Base-by-base conservation (phyloP, 2,329 filamentous ascomycete genomes). In the Pestalotiopsis sp. region DNA sequence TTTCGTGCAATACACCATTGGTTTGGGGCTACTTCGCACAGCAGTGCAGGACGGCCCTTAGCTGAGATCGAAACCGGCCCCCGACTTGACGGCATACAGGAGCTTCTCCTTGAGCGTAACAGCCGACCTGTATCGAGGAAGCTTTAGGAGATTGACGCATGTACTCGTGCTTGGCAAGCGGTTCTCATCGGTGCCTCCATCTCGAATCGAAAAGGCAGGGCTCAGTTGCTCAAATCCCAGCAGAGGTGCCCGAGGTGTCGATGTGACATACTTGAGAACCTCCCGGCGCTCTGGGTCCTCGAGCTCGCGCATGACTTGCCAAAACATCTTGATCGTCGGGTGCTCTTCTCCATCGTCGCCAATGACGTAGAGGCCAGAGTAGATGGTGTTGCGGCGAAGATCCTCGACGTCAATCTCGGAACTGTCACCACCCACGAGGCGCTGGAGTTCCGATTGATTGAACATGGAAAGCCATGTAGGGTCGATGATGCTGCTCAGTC, bases 381-480 rank as follows among this genome's bases (percentile, higher is more conserved):
- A 99, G 2, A 89, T 81, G 0, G 96, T 98, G 80, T 98, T 93
- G 66, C 85, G 85, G 27, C 95, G 90, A 56, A 98, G 86, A 78
- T 99, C 96, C 36, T 92, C 89, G 45, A 99, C 87, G 75, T 98
- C 92, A 69, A 99, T 97, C 70, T 93, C 91, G 11, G 91, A 91
- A 36, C 90, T 91, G 74, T 97, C 94, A 58, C 96, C 96, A 66
- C 94, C 93, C 17, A 99, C 92, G 5, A 99, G 90, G 1, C 93
- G 96, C 81, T 98, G 96, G 4, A 99, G 87, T 79, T 99, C 96
- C 3, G 90, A 90, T 79, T 98, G 95, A 80, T 99, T 99, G 85
- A 99, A 99, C 96, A 99, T 98, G 75, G 92, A 94, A 4, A 99
- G 87, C 96, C 96, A 99, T 3, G 90, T 89, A 0, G 95, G 95